Conservation (phyloP, 495 filamentous ascomycete species). For the Xylaria grammica region DNA sequence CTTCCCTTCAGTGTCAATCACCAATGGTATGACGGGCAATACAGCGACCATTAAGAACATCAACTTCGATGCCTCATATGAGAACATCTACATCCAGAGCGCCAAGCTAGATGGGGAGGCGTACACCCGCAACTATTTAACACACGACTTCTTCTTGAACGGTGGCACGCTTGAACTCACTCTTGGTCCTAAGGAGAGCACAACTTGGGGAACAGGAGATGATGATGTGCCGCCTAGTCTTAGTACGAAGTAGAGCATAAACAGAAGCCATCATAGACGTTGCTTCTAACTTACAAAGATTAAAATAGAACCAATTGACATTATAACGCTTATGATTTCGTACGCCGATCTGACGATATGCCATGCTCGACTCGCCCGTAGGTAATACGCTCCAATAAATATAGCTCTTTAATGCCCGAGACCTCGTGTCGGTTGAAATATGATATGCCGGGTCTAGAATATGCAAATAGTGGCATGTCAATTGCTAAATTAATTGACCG, state of each 20-base stretch:
- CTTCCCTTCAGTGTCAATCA: conserved; percentile 66
- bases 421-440: no score
- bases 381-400: no score
- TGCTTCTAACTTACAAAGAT: not conserved
- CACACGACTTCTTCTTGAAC: conserved; percentile 69
- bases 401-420: no score
- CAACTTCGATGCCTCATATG: conserved; percentile 67
- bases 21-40: conserved; percentile 61
- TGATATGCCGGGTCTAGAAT: no score
- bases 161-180: conserved; percentile 66
- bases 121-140: conserved; percentile 70
- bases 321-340: not conserved
- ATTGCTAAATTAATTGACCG: no score
- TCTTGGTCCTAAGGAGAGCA: conserved; percentile 65
- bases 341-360: no score
- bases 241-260: conserved; percentile 26
- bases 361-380: no score
- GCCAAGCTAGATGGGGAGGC: conserved; percentile 64
- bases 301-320: not conserved
- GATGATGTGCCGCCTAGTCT: conserved; percentile 66
- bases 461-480: no score
- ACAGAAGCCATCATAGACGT: not conserved
- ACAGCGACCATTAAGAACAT: conserved; percentile 64
- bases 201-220: conserved; percentile 64
- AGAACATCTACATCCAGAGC: conserved; percentile 69